Base-by-base conservation (phyloP, 345 rosid genomes). In the Physaria fendleri region DNA sequence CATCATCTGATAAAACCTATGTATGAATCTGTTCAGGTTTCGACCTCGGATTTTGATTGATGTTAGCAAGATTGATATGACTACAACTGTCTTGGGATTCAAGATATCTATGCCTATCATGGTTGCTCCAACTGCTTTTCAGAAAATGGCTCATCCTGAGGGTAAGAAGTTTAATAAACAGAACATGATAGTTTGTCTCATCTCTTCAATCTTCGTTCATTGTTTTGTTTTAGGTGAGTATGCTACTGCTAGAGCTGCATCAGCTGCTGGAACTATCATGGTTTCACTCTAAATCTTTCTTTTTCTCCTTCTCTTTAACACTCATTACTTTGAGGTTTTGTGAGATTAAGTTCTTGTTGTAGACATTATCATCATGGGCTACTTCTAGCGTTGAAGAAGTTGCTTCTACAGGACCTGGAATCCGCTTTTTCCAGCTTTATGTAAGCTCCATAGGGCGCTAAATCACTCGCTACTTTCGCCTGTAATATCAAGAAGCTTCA, bases 101-200 rank as follows among this genome's bases (percentile, higher is more conserved):
- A 86, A 86, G 55, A 72, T 86, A 63, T 84, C 88, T 1, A 84
- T 86, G 88, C 90, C 90, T 5, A 83, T 84, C 64, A 86, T 86
- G 95, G 71, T 86, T 77, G 95, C 90, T 57, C 95, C 90, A 45
- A 79, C 88, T 20, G 90, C 95, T 41, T 37, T 86, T 62, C 90
- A 80, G 76, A 84, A 86, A 71, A 86, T 86, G 95, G 95, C 95
- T 52, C 90, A 86, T 72, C 95, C 95, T 20, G 88, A 84, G 59
- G 95, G 95, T 84, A 65, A 64, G 14, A 7, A 11, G n/a, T 15
- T 22, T 4, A 3, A 64, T 9, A 63, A 38, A 38, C 25, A 48
- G 9, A 63, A 51, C 23, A 41, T 64, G 8, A 4, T 49, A 15
- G 15, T 49, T 35, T n/a, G n/a, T 47, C 6, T 61, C 47, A 48